Evolutionary conservation across 495 filamentous ascomycete species (phyloP).

Genomic region (Annulohypoxylon bovei): DNA sequence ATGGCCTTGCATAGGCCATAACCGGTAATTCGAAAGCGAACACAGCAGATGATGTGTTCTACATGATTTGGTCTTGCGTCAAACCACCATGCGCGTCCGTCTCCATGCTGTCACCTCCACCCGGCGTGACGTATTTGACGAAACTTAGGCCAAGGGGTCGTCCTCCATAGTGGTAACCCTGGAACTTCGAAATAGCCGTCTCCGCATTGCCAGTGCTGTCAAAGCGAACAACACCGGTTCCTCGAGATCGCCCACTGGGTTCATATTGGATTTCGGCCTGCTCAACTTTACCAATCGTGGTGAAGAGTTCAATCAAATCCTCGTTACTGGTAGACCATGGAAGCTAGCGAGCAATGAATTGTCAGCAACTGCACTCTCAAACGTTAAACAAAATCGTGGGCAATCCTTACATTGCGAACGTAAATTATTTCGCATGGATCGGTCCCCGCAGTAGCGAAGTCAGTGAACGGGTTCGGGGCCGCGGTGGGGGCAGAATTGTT

Average conservation of each 20-base stretch:
- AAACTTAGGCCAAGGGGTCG: conserved; percentile 91
- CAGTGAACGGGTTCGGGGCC: conserved; percentile 95
- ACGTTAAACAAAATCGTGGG: not conserved
- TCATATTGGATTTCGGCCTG: conserved; percentile 99
- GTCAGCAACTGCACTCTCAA: conserved; percentile 35
- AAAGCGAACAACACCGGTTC: conserved; percentile 95
- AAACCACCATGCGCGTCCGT: conserved; percentile 77
- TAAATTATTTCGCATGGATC: conserved; percentile 88
- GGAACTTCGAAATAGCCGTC: conserved; percentile 95
- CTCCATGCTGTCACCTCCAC: conserved; percentile 80
- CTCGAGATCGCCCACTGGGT: conserved; percentile 92
- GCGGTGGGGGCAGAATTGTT: conserved; percentile 37
- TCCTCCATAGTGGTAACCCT: conserved; percentile 96
- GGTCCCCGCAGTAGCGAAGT: conserved; percentile 87
- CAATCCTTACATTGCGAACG: conserved; percentile 88
- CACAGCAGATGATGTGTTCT: not conserved
- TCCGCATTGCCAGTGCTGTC: conserved; percentile 84
- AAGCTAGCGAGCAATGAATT: conserved; percentile 64
- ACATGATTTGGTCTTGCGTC: conserved; percentile 99
- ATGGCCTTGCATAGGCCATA: not conserved
- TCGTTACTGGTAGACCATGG: conserved; percentile 99
- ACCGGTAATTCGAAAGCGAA: not conserved
- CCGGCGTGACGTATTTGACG: conserved; percentile 84
- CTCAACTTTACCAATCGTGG: conserved; percentile 96
- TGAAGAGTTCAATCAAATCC: conserved; percentile 94